Percentiles rank a stretch among this genome's conserved stretches.
These are phyloP conservation scores for Solanum hybrid DNA, from an alignment of 305 asterid genomes.

Conservation along the genomic window DNA sequence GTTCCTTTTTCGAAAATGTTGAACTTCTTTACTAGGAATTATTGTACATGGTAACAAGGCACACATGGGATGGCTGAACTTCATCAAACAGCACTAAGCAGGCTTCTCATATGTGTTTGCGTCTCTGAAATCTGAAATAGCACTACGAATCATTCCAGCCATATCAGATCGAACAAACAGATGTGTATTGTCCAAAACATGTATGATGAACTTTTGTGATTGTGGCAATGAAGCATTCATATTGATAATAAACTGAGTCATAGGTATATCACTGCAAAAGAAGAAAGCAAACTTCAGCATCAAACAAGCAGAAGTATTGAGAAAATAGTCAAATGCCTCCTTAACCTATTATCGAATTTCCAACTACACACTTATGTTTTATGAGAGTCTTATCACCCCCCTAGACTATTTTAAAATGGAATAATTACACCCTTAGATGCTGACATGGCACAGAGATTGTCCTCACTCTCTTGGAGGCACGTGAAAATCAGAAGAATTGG, in stretches of 20 bases:
- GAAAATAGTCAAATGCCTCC: no score
- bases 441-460: no score
- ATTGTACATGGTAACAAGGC: not conserved
- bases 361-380: no score
- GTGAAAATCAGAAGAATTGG: no score
- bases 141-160: slow-evolving; percentile 48
- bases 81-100: slow-evolving; percentile 1
- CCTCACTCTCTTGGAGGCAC: no score
- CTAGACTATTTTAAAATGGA: no score
- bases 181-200: slow-evolving; percentile 64
- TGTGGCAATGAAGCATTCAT: slow-evolving; percentile 68
- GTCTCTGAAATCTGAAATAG: slow-evolving; percentile 30
- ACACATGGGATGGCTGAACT: not conserved
- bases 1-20: not conserved
- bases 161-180: slow-evolving; percentile 70
- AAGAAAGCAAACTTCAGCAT: not conserved
- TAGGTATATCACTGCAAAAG: slow-evolving; percentile 63
- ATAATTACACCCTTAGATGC: no score
- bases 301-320: not conserved
- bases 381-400: no score
- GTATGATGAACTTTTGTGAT: slow-evolving; percentile 70
- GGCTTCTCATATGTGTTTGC: slow-evolving; percentile 27
- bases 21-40: not conserved
- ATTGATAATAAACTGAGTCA: slow-evolving; percentile 84
- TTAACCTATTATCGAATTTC: no score